A percentile compares a stretch with the other conserved stretches of the same genome.
Evolutionary conservation across 1,284 basidiomycete genomes (phyloP).

Genomic region (Cryptococcus deneoformans): DNA sequence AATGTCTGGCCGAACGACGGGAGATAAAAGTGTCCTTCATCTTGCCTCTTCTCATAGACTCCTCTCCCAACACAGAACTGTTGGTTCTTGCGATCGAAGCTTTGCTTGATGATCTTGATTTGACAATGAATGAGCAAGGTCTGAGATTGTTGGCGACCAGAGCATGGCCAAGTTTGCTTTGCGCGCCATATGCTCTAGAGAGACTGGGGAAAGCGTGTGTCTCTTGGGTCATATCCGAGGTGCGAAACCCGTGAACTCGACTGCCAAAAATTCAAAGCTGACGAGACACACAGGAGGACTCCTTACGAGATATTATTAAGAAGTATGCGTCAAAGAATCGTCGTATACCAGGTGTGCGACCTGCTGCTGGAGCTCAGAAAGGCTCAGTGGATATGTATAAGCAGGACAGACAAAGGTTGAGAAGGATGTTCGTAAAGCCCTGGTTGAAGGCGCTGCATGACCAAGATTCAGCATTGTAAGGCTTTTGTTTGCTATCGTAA

Average conservation of each 20-base stretch:
- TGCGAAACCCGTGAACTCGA: slow-evolving; percentile 27
- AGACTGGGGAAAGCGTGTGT: slow-evolving; percentile 54
- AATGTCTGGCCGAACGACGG: neutral
- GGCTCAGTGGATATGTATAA: slow-evolving; percentile 48
- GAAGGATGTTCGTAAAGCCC: slow-evolving; percentile 56
- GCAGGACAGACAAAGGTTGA: slow-evolving; percentile 62
- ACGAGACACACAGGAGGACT: slow-evolving; percentile 30
- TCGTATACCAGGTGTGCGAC: slow-evolving; percentile 60
- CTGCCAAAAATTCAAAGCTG: neutral
- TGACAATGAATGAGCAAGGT: slow-evolving; percentile 69
- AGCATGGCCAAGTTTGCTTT: slow-evolving; percentile 68
- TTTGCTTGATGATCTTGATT: slow-evolving; percentile 64
- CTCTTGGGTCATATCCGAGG: slow-evolving; percentile 56
- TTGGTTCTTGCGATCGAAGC: slow-evolving; percentile 68
- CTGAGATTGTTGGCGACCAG: slow-evolving; percentile 62
- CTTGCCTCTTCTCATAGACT: slow-evolving; percentile 66
- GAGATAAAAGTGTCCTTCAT: slow-evolving; percentile 51
- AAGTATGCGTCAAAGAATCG: slow-evolving; percentile 32
- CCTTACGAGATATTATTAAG: slow-evolving; percentile 34
- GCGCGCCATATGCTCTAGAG: slow-evolving; percentile 61
- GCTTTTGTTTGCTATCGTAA: neutral
- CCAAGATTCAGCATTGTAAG: slow-evolving; percentile 57
- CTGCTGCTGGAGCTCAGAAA: slow-evolving; percentile 49
- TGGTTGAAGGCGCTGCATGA: slow-evolving; percentile 67
- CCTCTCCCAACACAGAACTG: slow-evolving; percentile 66